A percentile compares a stretch with the other conserved stretches of the same genome.
Conservation (phyloP, 108 stramenopile species). For the Cyclostephanos tholiformis region DNA sequence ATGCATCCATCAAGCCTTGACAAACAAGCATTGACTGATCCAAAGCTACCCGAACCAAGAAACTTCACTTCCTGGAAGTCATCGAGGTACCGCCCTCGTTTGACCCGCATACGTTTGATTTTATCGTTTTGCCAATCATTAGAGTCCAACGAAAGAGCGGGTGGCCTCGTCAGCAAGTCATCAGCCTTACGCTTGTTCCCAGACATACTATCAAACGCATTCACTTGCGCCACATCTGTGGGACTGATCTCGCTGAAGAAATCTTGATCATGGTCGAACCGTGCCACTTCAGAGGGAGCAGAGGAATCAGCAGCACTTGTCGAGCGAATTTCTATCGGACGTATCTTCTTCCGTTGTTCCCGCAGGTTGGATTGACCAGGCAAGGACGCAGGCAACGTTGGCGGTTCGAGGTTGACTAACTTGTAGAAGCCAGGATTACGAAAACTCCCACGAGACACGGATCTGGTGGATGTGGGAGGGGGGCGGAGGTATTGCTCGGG, state of each 20-base stretch:
- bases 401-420: background rate
- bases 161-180: slow-evolving; percentile 2
- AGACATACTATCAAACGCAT: slow-evolving; percentile 1
- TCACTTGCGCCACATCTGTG: slow-evolving; percentile 48
- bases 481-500: slow-evolving; percentile 32
- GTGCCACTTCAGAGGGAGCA: background rate
- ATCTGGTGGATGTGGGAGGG: slow-evolving; percentile 23
- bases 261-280: background rate
- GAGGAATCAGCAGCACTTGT: background rate
- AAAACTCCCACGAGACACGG: slow-evolving; percentile 3
- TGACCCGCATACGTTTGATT: slow-evolving; percentile 1
- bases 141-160: slow-evolving; percentile 18
- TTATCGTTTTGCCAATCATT: slow-evolving; percentile 1
- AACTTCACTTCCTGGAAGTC: slow-evolving; percentile 48
- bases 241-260: slow-evolving; percentile 48
- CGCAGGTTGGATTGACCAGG: background rate
- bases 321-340: background rate
- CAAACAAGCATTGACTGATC: slow-evolving; percentile 43
- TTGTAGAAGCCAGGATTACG: background rate
- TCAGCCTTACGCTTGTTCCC: slow-evolving; percentile 2
- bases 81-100: slow-evolving; percentile 34
- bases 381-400: background rate
- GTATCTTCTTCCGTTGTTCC: background rate
- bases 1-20: slow-evolving; percentile 48
- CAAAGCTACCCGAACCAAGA: slow-evolving; percentile 49